Conservation (phyloP, 345 rosid genomes). For the Populus deltoides region DNA sequence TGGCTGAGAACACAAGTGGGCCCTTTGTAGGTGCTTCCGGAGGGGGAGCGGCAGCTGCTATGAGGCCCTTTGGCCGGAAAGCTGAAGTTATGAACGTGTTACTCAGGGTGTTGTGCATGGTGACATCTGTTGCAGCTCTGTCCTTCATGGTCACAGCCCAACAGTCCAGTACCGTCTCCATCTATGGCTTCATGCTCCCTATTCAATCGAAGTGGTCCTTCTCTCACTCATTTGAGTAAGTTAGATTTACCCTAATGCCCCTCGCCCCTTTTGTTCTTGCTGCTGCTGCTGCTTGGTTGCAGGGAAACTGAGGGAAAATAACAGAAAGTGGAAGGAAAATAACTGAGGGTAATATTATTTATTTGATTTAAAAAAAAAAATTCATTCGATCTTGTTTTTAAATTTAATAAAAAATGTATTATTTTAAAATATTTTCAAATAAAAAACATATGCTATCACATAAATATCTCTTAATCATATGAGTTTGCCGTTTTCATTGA, state of each 20-base stretch:
- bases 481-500: neutral
- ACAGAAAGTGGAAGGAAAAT: neutral
- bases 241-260: neutral
- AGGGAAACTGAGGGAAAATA: conserved; percentile 15
- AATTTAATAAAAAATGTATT: no score
- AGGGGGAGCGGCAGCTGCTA: neutral
- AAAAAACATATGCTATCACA: no score
- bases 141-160: conserved; percentile 68
- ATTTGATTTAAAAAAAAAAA: no score
- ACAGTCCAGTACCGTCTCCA: conserved; percentile 48
- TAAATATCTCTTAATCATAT: neutral
- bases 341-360: no score
- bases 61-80: conserved; percentile 26
- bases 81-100: conserved; percentile 39
- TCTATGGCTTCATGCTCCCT: conserved; percentile 65
- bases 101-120: conserved; percentile 53
- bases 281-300: conserved; percentile 10
- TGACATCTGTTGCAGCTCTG: conserved; percentile 45
- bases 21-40: neutral
- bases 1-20: conserved; percentile 8
- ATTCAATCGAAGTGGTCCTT: conserved; percentile 71
- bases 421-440: no score
- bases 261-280: neutral
- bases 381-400: no score
- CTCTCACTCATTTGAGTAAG: conserved; percentile 76